Conservation (phyloP, 495 filamentous ascomycete genomes). For the Trichoderma virens region DNA sequence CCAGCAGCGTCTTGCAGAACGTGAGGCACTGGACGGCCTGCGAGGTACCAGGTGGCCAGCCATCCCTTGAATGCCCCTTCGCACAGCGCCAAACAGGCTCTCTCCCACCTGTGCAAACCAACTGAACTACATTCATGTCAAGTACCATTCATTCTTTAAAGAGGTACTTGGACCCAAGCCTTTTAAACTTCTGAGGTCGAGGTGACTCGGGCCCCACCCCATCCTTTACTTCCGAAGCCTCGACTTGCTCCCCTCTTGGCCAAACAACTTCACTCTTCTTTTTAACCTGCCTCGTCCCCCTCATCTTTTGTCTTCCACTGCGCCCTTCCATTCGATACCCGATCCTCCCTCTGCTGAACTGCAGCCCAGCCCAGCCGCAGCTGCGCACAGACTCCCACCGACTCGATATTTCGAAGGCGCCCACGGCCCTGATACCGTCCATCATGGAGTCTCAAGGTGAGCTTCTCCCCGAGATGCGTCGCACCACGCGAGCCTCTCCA, state of each 20-base stretch:
- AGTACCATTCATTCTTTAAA: too few relatives aligned
- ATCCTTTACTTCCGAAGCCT: conserved; percentile 5
- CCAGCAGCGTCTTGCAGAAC: too few relatives aligned
- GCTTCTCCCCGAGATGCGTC: background rate
- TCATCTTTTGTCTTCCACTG: background rate
- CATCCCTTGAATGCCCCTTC: background rate
- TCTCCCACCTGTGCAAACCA: too few relatives aligned
- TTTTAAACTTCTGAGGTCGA: background rate
- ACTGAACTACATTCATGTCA: too few relatives aligned
- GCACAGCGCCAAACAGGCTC: background rate
- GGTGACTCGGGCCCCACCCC: conserved; percentile 1
- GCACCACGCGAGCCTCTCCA: background rate
- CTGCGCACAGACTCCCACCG: background rate
- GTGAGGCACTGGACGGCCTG: too few relatives aligned
- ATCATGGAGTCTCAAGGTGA: background rate
- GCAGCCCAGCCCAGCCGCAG: background rate
- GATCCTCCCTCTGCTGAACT: too few relatives aligned
- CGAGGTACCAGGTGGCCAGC: background rate
- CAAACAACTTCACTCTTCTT: background rate
- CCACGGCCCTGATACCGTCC: background rate
- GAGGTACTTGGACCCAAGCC: too few relatives aligned
- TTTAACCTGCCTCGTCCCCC: background rate
- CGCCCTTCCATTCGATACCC: too few relatives aligned
- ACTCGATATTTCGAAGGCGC: background rate
- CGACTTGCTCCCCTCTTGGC: background rate